Conservation (phyloP, 2,329 filamentous ascomycete genomes). For the Colletotrichum euphorbiae region DNA sequence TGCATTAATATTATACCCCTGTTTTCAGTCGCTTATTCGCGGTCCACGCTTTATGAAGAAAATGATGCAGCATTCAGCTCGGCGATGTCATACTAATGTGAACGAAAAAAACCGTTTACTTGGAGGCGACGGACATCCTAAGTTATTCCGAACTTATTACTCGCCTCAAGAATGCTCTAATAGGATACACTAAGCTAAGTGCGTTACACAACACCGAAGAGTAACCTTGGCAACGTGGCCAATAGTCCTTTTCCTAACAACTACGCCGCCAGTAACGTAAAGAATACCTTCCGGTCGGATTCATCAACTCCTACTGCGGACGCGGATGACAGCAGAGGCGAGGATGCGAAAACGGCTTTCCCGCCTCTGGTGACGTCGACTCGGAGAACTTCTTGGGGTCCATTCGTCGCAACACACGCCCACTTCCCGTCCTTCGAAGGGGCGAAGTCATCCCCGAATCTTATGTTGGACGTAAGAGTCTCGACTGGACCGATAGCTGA, state of each 20-base stretch:
- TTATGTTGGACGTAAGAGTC: conserved; percentile 8
- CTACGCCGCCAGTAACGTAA: neutral
- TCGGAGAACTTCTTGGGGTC: conserved; percentile 10
- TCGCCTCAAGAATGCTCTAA: too few species aligned
- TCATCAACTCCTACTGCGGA: conserved; percentile 9
- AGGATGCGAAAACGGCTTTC: neutral
- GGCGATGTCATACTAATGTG: too few species aligned
- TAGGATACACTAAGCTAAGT: too few species aligned
- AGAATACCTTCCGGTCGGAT: neutral
- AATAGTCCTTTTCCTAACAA: neutral
- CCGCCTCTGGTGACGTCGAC: neutral
- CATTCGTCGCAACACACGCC: conserved; percentile 24
- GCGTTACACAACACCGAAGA: neutral
- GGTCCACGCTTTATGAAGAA: too few species aligned
- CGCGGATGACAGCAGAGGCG: neutral
- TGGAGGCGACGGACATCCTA: too few species aligned
- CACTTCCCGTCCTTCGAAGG: conserved; percentile 11
- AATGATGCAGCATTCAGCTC: too few species aligned
- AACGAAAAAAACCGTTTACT: too few species aligned
- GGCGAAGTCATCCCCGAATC: conserved; percentile 30
- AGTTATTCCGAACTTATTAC: too few species aligned
- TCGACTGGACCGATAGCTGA: neutral
- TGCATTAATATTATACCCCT: neutral
- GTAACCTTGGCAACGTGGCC: conserved; percentile 9
- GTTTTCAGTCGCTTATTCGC: too few species aligned